Conservation (phyloP, 345 rosid species). For the Lepidium sativum region DNA sequence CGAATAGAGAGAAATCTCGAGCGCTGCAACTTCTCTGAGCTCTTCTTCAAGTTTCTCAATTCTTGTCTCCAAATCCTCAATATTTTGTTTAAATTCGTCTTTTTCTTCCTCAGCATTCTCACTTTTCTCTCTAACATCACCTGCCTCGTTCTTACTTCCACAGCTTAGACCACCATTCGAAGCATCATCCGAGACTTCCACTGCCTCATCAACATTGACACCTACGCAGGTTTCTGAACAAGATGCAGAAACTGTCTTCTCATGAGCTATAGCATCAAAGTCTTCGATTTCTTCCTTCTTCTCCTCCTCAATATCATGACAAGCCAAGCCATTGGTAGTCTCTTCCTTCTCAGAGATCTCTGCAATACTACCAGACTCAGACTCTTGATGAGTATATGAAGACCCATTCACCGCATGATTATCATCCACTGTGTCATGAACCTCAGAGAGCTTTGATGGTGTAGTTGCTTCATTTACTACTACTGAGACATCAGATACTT, state of each 20-base stretch:
- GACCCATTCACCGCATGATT: conserved; percentile 26
- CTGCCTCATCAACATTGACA: conserved; percentile 7
- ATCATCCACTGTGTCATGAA: conserved; percentile 18
- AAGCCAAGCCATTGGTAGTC: conserved; percentile 31
- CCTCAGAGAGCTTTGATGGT: conserved; percentile 40
- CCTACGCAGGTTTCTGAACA: background rate
- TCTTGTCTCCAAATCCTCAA: conserved; percentile 57
- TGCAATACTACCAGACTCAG: conserved; percentile 38
- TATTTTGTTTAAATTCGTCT: conserved; percentile 41
- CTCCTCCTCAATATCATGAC: conserved; percentile 28
- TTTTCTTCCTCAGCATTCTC: conserved; percentile 23
- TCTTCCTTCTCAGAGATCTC: conserved; percentile 30
- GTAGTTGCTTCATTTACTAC: conserved; percentile 29
- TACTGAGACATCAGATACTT: conserved; percentile 22
- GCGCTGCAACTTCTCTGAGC: conserved; percentile 92
- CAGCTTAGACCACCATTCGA: conserved; percentile 35
- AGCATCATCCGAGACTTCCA: conserved; percentile 34
- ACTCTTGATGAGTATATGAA: conserved; percentile 37
- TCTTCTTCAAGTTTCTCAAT: conserved; percentile 86
- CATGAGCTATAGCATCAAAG: background rate
- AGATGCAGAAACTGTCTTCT: background rate
- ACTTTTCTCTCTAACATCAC: conserved; percentile 36
- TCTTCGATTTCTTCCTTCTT: conserved; percentile 31
- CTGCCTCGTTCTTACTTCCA: conserved; percentile 45
- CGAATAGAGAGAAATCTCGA: conserved; percentile 83